A percentile compares a stretch with the other conserved stretches of the same genome.
These are phyloP conservation scores for Acacia crassicarpa DNA, from an alignment of 306 rosid species.

Conservation along the genomic window DNA sequence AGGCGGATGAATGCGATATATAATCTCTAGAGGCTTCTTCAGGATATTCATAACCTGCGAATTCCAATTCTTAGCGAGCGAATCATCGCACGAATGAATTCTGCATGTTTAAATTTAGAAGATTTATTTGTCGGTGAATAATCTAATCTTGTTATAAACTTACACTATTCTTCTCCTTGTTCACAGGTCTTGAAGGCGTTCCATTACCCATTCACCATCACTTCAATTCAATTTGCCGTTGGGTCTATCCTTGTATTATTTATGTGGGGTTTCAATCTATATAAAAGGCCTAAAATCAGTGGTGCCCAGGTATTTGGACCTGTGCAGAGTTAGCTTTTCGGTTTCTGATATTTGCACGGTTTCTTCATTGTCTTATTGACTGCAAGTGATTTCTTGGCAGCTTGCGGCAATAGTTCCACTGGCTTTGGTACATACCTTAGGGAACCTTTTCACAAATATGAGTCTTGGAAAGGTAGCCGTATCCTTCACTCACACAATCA, in stretches of 20 bases:
- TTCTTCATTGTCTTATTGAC: conserved; percentile 24
- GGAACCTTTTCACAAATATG: conserved; percentile 90
- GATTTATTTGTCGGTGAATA: neutral
- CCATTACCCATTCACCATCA: conserved; percentile 73
- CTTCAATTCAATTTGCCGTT: conserved; percentile 64
- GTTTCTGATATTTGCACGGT: neutral
- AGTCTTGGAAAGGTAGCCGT: conserved; percentile 97
- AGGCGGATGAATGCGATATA: neutral
- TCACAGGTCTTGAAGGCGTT: conserved; percentile 81
- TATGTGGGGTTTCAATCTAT: conserved; percentile 86
- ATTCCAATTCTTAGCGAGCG: neutral
- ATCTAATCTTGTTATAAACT: neutral
- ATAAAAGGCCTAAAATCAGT: conserved; percentile 69
- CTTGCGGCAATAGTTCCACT: conserved; percentile 78
- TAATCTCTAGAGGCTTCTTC: neutral
- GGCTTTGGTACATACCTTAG: conserved; percentile 83
- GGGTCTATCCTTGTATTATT: conserved; percentile 66
- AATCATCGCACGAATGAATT: neutral
- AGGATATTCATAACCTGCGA: neutral
- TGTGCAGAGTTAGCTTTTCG: neutral
- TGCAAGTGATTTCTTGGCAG: conserved; percentile 40
- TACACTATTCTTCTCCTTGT: neutral
- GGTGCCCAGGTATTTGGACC: conserved; percentile 61
- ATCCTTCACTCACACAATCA: conserved; percentile 94
- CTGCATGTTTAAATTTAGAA: neutral